Percentiles rank a stretch among this genome's conserved stretches.
Evolutionary conservation across 768 basidiomycete genomes (phyloP).

Genomic region (Auriscalpium orientale): DNA sequence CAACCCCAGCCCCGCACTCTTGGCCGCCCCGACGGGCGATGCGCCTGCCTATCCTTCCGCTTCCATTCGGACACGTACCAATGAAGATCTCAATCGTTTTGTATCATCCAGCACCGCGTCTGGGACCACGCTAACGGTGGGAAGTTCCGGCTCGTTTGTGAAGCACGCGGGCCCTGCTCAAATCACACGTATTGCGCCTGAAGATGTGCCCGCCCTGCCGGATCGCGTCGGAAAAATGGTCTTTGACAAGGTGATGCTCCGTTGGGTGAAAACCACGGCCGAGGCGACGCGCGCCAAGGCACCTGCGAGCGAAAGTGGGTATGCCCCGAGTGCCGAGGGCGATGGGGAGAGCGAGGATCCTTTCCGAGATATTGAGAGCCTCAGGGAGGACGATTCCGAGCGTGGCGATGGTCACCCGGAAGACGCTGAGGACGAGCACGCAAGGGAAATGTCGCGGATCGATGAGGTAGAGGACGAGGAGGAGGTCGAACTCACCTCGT

Average conservation of each 20-base stretch:
- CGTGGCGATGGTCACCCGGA: slow-evolving; percentile 9
- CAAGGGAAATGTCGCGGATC: slow-evolving; percentile 26
- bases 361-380: slow-evolving; percentile 86
- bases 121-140: slow-evolving; percentile 59
- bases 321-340: slow-evolving; percentile 27
- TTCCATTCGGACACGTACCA: slow-evolving; percentile 42
- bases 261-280: slow-evolving; percentile 68
- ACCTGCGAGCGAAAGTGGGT: slow-evolving; percentile 23
- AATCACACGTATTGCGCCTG: slow-evolving; percentile 73
- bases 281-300: slow-evolving; percentile 19
- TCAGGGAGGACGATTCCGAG: slow-evolving; percentile 48
- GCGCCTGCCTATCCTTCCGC: slow-evolving; percentile 39
- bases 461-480: slow-evolving; percentile 54
- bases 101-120: slow-evolving; percentile 86
- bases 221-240: slow-evolving; percentile 83
- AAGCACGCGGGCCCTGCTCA: slow-evolving; percentile 78
- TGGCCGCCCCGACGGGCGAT: slow-evolving; percentile 11
- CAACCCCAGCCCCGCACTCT: slow-evolving; percentile 10
- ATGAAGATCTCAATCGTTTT: slow-evolving; percentile 79
- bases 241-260: slow-evolving; percentile 76
- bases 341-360: slow-evolving; percentile 73
- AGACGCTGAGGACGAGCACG: slow-evolving; percentile 1
- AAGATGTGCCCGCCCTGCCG: slow-evolving; percentile 66
- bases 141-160: slow-evolving; percentile 73
- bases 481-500: slow-evolving; percentile 62